Percentiles rank a stretch among this genome's conserved stretches.
Evolutionary conservation across 1,139 yeast genomes (phyloP).

Genomic region (Sugiyamaella sp.): DNA sequence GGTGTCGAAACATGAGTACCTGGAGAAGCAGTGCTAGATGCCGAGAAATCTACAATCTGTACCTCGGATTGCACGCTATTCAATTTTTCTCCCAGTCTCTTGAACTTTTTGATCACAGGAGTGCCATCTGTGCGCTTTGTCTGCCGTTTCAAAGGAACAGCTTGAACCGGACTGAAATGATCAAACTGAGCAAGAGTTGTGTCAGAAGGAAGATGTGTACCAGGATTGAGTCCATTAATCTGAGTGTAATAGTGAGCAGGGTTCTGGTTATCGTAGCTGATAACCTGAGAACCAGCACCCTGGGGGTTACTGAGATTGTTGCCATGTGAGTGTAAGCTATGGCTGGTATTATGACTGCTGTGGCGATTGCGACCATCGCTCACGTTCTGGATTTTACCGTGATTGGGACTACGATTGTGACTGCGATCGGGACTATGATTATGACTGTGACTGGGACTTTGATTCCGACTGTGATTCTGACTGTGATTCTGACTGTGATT

Average conservation of each 20-base stretch:
- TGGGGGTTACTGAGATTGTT: too few relatives aligned
- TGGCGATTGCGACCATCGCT: background rate
- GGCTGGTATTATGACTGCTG: background rate
- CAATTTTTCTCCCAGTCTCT: slow-evolving; percentile 14
- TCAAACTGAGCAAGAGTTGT: slow-evolving; percentile 24
- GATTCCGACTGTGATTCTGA: background rate
- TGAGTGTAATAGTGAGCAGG: too few relatives aligned
- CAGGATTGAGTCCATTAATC: too few relatives aligned
- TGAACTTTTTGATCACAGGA: slow-evolving; percentile 23
- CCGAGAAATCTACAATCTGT: slow-evolving; percentile 4
- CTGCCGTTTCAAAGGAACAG: slow-evolving; percentile 32
- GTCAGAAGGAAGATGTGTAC: too few relatives aligned
- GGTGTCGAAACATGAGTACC: background rate
- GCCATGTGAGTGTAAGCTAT: too few relatives aligned
- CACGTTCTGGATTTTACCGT: slow-evolving; percentile 1
- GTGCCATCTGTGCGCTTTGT: slow-evolving; percentile 1
- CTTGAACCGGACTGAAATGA: slow-evolving; percentile 31
- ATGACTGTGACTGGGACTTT: background rate
- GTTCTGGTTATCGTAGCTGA: too few relatives aligned
- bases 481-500: slow-evolving; percentile 6
- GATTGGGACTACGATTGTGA: slow-evolving; percentile 1
- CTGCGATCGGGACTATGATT: background rate
- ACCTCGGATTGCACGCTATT: background rate
- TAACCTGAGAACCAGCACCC: background rate
- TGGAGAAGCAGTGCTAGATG: background rate